phyloP scores from a whole-genome alignment of 495 filamentous ascomycete genomes.

The Glarea lozoyensis region DNA sequence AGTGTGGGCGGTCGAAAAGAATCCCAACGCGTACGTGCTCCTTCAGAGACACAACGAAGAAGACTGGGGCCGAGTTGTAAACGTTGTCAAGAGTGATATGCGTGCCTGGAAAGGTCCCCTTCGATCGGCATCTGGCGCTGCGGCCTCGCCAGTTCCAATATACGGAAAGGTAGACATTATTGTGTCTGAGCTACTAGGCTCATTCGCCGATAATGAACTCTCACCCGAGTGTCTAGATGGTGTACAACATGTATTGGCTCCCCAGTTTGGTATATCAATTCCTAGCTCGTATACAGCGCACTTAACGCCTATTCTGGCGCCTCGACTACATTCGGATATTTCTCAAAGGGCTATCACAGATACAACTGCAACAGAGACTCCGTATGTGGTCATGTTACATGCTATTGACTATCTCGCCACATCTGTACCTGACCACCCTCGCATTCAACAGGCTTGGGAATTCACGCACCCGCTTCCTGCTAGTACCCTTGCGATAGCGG shows the following conservation, averaged over 20 bases:
- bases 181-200: constrained; percentile 87
- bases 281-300: constrained; percentile 88
- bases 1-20: constrained; percentile 94
- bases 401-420: constrained; percentile 73
- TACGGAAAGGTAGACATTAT: constrained; percentile 79
- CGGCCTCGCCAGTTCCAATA: constrained; percentile 8
- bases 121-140: constrained; percentile 1
- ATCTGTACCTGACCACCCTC: constrained; percentile 39
- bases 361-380: constrained; percentile 64
- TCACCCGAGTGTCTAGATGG: constrained; percentile 87
- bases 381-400: constrained; percentile 90
- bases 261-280: constrained; percentile 78
- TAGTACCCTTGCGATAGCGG: constrained; percentile 36
- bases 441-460: constrained; percentile 62
- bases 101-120: constrained; percentile 78
- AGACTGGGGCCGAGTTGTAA: constrained; percentile 67
- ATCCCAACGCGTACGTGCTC: constrained; percentile 92
- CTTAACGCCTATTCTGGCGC: constrained; percentile 82
- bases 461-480: constrained; percentile 51
- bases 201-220: constrained; percentile 85
- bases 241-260: constrained; percentile 72
- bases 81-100: constrained; percentile 93
- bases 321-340: constrained; percentile 77
- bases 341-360: constrained; percentile 49
- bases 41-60: constrained; percentile 75